phyloP scores from a whole-genome alignment of 805 yeast genomes.

The Candida coleopterorum region DNA sequence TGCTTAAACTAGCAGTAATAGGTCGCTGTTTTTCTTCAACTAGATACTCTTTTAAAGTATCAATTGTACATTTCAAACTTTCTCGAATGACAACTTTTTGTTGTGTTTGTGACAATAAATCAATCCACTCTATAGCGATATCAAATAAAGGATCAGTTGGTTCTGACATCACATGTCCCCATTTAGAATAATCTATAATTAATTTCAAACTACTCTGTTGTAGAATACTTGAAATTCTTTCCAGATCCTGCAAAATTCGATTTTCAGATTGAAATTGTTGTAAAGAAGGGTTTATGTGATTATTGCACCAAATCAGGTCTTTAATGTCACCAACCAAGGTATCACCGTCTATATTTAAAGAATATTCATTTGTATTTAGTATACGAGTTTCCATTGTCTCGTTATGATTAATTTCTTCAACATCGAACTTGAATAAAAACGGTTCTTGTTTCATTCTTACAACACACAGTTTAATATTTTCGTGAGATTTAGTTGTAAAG shows the following conservation, averaged over 20 bases:
- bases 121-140: conserved; percentile 4
- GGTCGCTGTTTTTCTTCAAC: conserved; percentile 3
- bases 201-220: conserved; percentile 1
- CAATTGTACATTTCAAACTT: conserved; percentile 6
- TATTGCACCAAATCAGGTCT: conserved; percentile 25
- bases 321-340: conserved; percentile 21
- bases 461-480: too few relatives aligned
- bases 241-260: conserved; percentile 10
- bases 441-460: too few relatives aligned
- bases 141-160: conserved; percentile 1
- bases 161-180: not conserved
- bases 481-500: too few relatives aligned
- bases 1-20: not conserved
- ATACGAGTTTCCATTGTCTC: not conserved
- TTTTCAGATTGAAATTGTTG: conserved; percentile 11
- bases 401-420: conserved; percentile 1
- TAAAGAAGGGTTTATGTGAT: conserved; percentile 20
- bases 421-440: too few relatives aligned
- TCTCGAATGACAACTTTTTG: conserved; percentile 2
- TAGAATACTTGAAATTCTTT: conserved; percentile 10
- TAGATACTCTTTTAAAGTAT: conserved; percentile 6
- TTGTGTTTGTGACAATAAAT: not conserved
- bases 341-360: conserved; percentile 15
- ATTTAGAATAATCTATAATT: conserved; percentile 1
- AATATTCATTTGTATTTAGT: conserved; percentile 1